Evolutionary conservation across 164 flowering plant species (phyloP).

Genomic region (Kalanchoe fedtschenkoi): DNA sequence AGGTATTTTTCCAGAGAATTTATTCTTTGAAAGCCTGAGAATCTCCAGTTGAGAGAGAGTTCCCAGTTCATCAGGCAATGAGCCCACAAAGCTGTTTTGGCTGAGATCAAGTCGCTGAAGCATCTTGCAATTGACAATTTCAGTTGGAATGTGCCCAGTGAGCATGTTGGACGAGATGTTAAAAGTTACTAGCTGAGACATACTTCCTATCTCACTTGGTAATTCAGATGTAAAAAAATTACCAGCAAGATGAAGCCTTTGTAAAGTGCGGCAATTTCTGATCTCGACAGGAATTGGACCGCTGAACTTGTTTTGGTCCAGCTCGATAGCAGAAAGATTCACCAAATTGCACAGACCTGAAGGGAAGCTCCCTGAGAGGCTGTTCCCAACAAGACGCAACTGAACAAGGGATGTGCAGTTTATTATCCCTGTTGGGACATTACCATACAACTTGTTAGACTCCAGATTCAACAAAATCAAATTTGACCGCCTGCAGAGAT

Average conservation of each 20-base stretch:
- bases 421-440: constrained; percentile 53
- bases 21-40: constrained; percentile 70
- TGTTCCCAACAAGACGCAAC: constrained; percentile 59
- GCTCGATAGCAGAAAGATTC: constrained; percentile 65
- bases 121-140: constrained; percentile 59
- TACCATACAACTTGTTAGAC: constrained; percentile 63
- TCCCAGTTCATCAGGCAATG: constrained; percentile 65
- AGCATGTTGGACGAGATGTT: constrained; percentile 79
- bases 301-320: constrained; percentile 63
- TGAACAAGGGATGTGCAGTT: constrained; percentile 59
- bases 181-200: constrained; percentile 56
- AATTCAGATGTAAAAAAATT: constrained; percentile 54
- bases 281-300: constrained; percentile 68
- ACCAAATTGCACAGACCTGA: constrained; percentile 55
- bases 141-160: constrained; percentile 53
- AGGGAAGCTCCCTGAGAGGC: constrained; percentile 68
- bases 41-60: constrained; percentile 64
- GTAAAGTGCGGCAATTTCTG: constrained; percentile 56
- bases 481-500: constrained; percentile 50
- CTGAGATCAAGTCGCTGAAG: constrained; percentile 92
- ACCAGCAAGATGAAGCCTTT: constrained; percentile 64
- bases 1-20: constrained; percentile 67
- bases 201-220: constrained; percentile 72
- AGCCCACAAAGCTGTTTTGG: constrained; percentile 39
- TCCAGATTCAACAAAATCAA: constrained; percentile 61